Evolutionary conservation across 2,329 filamentous ascomycete species (phyloP).

Genomic region (Alternaria tenuissima): DNA sequence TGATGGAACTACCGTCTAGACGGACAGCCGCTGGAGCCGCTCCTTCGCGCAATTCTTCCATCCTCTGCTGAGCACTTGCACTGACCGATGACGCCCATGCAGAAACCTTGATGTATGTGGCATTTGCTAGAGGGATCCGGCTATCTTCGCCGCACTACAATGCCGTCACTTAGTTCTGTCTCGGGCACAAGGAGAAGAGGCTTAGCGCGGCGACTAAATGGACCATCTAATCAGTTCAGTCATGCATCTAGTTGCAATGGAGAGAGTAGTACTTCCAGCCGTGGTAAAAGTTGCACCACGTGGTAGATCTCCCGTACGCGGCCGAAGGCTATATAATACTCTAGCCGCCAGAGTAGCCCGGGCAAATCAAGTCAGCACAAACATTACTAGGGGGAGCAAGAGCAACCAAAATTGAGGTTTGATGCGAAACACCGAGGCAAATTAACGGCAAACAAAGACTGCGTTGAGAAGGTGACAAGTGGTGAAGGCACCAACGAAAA

Average conservation of each 20-base stretch:
- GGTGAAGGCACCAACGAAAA: slow-evolving; percentile 7
- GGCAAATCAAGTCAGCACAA: background rate
- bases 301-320: slow-evolving; percentile 32
- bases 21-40: background rate
- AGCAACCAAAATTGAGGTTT: background rate
- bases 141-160: slow-evolving; percentile 7
- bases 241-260: background rate
- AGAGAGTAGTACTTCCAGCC: background rate
- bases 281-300: slow-evolving; percentile 16
- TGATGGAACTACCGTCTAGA: background rate
- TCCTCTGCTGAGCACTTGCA: background rate
- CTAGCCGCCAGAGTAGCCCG: slow-evolving; percentile 20
- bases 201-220: slow-evolving; percentile 12
- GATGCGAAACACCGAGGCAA: background rate
- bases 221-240: background rate
- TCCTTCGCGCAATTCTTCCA: background rate
- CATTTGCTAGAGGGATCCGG: background rate
- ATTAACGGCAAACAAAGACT: slow-evolving; percentile 2
- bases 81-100: slow-evolving; percentile 5
- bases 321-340: slow-evolving; percentile 13
- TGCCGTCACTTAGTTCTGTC: slow-evolving; percentile 20
- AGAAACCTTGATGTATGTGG: background rate
- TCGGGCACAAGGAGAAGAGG: slow-evolving; percentile 3
- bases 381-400: background rate
- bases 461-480: slow-evolving; percentile 9